Evolutionary conservation across 2,329 filamentous ascomycete genomes (phyloP).

Genomic region (Endocalyx cinctus): DNA sequence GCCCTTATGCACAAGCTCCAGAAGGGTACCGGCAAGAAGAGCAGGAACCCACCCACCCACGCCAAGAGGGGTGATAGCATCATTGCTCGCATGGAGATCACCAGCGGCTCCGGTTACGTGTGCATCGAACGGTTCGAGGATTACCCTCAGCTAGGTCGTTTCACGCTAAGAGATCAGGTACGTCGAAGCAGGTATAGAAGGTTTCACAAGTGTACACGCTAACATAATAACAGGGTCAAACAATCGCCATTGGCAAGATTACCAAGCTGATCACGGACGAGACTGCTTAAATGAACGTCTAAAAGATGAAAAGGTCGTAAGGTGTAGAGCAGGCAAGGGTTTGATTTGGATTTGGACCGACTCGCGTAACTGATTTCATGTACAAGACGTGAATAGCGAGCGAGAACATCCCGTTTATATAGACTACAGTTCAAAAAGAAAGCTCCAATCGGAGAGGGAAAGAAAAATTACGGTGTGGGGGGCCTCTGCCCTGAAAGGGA

Average conservation of each 20-base stretch:
- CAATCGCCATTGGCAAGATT: conserved; percentile 98
- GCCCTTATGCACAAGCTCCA: conserved; percentile 89
- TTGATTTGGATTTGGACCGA: too few species aligned
- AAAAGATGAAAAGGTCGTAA: conserved; percentile 5
- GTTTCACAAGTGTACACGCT: too few species aligned
- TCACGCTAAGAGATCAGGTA: conserved; percentile 85
- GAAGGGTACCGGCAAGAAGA: conserved; percentile 89
- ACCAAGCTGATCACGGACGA: conserved; percentile 68
- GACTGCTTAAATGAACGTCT: conserved; percentile 17
- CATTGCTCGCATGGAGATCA: conserved; percentile 87
- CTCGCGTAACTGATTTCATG: too few species aligned
- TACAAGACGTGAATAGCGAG: too few species aligned
- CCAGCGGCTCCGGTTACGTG: conserved; percentile 76
- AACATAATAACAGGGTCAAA: conserved; percentile 84
- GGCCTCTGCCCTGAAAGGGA: too few species aligned
- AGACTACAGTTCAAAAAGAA: too few species aligned
- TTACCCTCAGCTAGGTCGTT: conserved; percentile 88
- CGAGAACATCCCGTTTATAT: too few species aligned
- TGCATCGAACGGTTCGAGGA: conserved; percentile 95
- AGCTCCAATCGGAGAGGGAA: too few species aligned
- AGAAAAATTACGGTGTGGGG: too few species aligned
- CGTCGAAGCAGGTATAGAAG: too few species aligned
- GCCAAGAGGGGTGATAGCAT: conserved; percentile 78
- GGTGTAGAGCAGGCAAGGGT: background rate
- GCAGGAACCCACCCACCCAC: conserved; percentile 88